A percentile compares a stretch with the other conserved stretches of the same genome.
Conservation (phyloP, 2,329 filamentous ascomycete species). For the Juglanconis sp. region DNA sequence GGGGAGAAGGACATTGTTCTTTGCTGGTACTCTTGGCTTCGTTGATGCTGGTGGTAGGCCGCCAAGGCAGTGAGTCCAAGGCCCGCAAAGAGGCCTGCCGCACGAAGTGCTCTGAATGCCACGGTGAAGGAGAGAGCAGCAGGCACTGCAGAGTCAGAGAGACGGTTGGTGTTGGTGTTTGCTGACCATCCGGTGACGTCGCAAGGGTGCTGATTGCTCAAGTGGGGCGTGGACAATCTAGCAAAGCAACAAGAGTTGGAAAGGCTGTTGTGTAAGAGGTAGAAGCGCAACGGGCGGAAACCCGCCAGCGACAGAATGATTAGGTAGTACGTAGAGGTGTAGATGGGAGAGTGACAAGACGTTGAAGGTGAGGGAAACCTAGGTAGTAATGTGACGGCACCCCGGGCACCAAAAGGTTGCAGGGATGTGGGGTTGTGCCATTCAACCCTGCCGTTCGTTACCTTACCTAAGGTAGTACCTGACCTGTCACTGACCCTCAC, state of each 20-base stretch:
- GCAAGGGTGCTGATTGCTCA: neutral
- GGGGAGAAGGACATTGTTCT: conserved; percentile 25
- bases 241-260: neutral
- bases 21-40: conserved; percentile 36
- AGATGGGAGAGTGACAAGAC: neutral
- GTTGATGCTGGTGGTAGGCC: conserved; percentile 48
- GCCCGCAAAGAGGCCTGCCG: conserved; percentile 54
- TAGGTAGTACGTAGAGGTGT: neutral
- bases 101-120: conserved; percentile 55
- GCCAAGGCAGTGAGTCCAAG: conserved; percentile 57
- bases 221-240: neutral
- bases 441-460: too few relatives aligned
- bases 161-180: neutral
- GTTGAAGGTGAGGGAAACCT: too few relatives aligned
- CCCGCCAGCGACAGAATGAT: neutral
- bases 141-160: neutral
- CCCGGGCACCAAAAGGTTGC: too few relatives aligned
- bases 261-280: neutral
- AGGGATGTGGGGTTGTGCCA: too few relatives aligned
- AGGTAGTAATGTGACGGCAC: too few relatives aligned
- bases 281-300: neutral
- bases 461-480: too few relatives aligned
- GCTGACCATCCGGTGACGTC: neutral
- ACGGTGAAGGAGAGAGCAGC: conserved; percentile 33
- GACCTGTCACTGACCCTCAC: too few relatives aligned